Conservation (phyloP, 2,329 filamentous ascomycete species). For the Colletotrichum viniferum region DNA sequence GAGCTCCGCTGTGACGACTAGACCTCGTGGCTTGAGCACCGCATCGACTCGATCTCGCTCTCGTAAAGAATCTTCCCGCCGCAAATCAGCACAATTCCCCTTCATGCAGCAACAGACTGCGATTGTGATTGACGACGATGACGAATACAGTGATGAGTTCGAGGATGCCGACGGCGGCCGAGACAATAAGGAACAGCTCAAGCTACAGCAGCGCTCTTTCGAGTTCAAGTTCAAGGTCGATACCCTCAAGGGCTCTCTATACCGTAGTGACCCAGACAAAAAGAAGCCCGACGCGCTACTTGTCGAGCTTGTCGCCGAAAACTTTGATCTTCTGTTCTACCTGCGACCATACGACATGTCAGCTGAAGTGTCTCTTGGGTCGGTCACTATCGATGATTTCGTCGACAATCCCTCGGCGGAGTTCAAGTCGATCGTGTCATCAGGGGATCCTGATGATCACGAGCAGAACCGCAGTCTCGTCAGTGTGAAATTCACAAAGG, state of each 20-base stretch:
- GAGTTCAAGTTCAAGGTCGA: slow-evolving; percentile 98
- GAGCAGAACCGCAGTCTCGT: slow-evolving; percentile 82
- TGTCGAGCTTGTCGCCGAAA: slow-evolving; percentile 88
- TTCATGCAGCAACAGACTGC: slow-evolving; percentile 75
- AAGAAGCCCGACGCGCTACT: slow-evolving; percentile 79
- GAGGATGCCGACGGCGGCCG: slow-evolving; percentile 68
- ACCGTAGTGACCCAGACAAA: slow-evolving; percentile 80
- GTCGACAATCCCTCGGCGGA: slow-evolving; percentile 87
- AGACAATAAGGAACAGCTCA: slow-evolving; percentile 59
- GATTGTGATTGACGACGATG: slow-evolving; percentile 79
- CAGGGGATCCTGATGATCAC: slow-evolving; percentile 73
- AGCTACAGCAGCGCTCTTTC: slow-evolving; percentile 87
- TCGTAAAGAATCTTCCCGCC: slow-evolving; percentile 53
- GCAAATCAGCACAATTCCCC: slow-evolving; percentile 74
- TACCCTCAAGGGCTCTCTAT: slow-evolving; percentile 90
- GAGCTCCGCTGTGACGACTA: slow-evolving; percentile 29
- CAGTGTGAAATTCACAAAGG: slow-evolving; percentile 85
- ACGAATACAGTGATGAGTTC: slow-evolving; percentile 68
- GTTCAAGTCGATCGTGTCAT: slow-evolving; percentile 98
- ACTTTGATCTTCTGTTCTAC: slow-evolving; percentile 87
- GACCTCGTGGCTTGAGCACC: slow-evolving; percentile 51
- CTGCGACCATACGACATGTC: slow-evolving; percentile 91
- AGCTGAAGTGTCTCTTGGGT: slow-evolving; percentile 86
- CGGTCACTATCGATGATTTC: slow-evolving; percentile 90
- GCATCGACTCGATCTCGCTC: slow-evolving; percentile 50